Evolutionary conservation across 768 basidiomycete genomes (phyloP), one percentile per base, ranked within the genome.

Genomic region (Guyanaporus albipodus): DNA sequence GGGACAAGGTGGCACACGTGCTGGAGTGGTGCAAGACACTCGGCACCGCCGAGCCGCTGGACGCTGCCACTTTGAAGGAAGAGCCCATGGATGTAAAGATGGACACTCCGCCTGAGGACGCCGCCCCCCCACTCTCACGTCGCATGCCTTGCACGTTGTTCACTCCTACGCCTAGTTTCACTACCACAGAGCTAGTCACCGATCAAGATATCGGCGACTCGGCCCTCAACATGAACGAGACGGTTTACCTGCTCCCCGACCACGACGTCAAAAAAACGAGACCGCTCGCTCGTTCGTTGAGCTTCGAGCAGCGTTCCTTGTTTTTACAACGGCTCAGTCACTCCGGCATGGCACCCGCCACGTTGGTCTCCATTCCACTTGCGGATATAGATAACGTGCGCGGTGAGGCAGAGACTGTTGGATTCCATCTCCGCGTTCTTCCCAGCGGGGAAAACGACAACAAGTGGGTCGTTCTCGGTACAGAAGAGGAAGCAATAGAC

Each of bases 131-230:
- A 19, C 58, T 62, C 9, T 69, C 70, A 29, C 68, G 69, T 29
- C 59, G 55, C 46, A 83, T 83, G 82, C 82, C 82, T 2, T 74
- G 82, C 37, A 75, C 81, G 2, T 67, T 83, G 11, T 57, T 59
- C 36, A 71, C 79, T 0, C 79, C 80, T 15, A 73, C 77, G 19
- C 65, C 73, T 9, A 67, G 66, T 51, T 54, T 57, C 12, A 48
- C 53, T 0, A 40, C 47, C 35, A 67, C 67, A 7, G 59, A 62
- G 34, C 62, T 53, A 0, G 42, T 54, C n/a, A 66, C 71, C 12
- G 68, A 68, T 48, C 73, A 69, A 36, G 52, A 56, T 44, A 56
- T 64, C 48, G 56, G 56, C 41, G 45, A 49, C 43, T 53, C 57
- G 22, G 44, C 42, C 18, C 45, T 65, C 42, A 21, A 53, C 24